A percentile compares a stretch with the other conserved stretches of the same genome.
Evolutionary conservation across 148 eudicot genomes (phyloP).

Genomic region (Polygonum aviculare): DNA sequence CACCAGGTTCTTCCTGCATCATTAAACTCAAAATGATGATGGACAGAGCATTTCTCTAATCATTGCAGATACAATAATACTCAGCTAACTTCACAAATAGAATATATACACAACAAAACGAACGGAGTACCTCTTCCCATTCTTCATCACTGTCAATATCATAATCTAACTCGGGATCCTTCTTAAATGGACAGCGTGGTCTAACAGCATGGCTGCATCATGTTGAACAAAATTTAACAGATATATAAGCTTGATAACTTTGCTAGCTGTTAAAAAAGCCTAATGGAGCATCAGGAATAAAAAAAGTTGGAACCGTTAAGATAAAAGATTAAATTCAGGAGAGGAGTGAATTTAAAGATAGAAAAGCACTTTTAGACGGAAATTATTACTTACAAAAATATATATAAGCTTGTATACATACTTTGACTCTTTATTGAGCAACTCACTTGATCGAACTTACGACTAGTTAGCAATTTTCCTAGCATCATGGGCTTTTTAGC

Average conservation of each 20-base stretch:
- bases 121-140: slow-evolving; percentile 86
- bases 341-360: not conserved
- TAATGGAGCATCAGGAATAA: not conserved
- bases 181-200: slow-evolving; percentile 60
- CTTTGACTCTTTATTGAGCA: not conserved
- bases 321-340: not conserved
- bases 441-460: not conserved
- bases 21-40: not conserved
- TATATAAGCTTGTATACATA: not conserved
- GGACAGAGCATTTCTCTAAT: not conserved
- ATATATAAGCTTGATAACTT: not conserved
- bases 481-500: not conserved
- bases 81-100: not conserved
- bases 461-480: not conserved
- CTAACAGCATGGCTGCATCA: slow-evolving; percentile 54
- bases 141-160: slow-evolving; percentile 97
- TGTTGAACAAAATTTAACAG: not conserved
- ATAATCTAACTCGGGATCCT: slow-evolving; percentile 87
- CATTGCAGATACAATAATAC: not conserved
- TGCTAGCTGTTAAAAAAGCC: not conserved
- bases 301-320: not conserved
- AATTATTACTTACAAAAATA: not conserved
- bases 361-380: not conserved
- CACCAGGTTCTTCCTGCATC: slow-evolving; percentile 90
- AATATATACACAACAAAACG: not conserved